Conservation (phyloP, 768 basidiomycete species). For the Royoungia palumana region DNA sequence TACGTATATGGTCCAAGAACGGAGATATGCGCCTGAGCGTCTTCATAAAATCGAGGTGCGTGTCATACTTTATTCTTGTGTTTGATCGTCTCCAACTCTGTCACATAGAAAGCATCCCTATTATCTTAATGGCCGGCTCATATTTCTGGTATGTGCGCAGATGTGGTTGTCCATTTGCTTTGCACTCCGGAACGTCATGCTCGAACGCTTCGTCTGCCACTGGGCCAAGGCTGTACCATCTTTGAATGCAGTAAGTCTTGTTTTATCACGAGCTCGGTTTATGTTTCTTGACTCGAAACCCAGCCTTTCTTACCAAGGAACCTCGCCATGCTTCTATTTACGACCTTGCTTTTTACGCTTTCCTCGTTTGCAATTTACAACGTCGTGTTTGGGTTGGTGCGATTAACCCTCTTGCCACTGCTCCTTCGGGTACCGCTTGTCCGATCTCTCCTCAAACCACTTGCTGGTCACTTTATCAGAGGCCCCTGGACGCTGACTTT, state of each 20-base stretch:
- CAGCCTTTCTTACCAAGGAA: slow-evolving; percentile 24
- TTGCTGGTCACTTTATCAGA: slow-evolving; percentile 59
- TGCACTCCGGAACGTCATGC: slow-evolving; percentile 55
- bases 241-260: slow-evolving; percentile 17
- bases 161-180: slow-evolving; percentile 44
- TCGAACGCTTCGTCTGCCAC: slow-evolving; percentile 54
- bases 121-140: slow-evolving; percentile 64
- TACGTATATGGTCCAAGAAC: slow-evolving; percentile 24
- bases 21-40: slow-evolving; percentile 46
- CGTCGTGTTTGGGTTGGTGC: slow-evolving; percentile 43
- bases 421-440: slow-evolving; percentile 55
- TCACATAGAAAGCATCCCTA: slow-evolving; percentile 65
- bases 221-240: slow-evolving; percentile 32
- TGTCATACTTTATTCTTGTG: slow-evolving; percentile 8
- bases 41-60: slow-evolving; percentile 66
- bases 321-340: slow-evolving; percentile 28
- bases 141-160: slow-evolving; percentile 60
- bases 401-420: slow-evolving; percentile 49
- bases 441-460: slow-evolving; percentile 50
- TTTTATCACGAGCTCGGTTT: not conserved
- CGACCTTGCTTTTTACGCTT: slow-evolving; percentile 40
- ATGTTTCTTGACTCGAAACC: not conserved
- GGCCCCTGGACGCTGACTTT: slow-evolving; percentile 54
- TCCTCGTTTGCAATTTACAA: slow-evolving; percentile 39
- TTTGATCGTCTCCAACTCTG: not conserved